Evolutionary conservation across 1,284 basidiomycete species (phyloP).

Genomic region (Wallemia ichthyophaga): DNA sequence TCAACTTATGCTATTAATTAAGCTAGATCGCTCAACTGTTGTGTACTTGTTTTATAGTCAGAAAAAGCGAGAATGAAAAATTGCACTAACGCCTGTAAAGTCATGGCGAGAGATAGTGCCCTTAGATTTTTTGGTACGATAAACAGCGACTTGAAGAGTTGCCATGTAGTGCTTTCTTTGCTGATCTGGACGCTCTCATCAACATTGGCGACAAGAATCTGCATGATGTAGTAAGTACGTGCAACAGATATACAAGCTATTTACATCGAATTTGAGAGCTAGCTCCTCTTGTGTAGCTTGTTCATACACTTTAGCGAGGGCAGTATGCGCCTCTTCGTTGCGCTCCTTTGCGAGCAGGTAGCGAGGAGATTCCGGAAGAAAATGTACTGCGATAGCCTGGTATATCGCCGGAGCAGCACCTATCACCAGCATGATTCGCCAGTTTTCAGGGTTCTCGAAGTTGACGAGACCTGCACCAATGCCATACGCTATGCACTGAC

Average conservation of each 20-base stretch:
- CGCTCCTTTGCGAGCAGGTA: constrained; percentile 13
- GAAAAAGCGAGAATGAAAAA: too few relatives aligned
- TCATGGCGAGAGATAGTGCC: constrained; percentile 3
- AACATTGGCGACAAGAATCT: constrained; percentile 12
- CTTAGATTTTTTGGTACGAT: neutral
- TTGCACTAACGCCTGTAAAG: constrained; percentile 7
- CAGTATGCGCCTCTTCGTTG: constrained; percentile 10
- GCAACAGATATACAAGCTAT: too few relatives aligned
- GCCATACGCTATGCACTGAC: constrained; percentile 17
- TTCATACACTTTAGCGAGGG: constrained; percentile 11
- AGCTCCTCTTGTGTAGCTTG: constrained; percentile 12
- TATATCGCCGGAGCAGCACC: constrained; percentile 14
- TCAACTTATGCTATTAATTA: too few relatives aligned
- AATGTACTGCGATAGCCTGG: constrained; percentile 13
- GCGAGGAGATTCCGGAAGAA: constrained; percentile 16
- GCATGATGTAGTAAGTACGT: constrained; percentile 7
- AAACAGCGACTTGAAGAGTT: constrained; percentile 1
- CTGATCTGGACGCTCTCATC: constrained; percentile 5
- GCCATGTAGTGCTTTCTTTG: constrained; percentile 2
- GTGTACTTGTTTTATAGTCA: too few relatives aligned
- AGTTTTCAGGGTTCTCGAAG: constrained; percentile 10
- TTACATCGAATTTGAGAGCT: constrained; percentile 12
- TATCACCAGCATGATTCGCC: constrained; percentile 17
- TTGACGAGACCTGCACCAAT: constrained; percentile 11
- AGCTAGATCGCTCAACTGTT: too few relatives aligned